These are phyloP conservation scores for Linderniella brevidens DNA, from an alignment of 257 asterid genomes.

Conservation along the genomic window DNA sequence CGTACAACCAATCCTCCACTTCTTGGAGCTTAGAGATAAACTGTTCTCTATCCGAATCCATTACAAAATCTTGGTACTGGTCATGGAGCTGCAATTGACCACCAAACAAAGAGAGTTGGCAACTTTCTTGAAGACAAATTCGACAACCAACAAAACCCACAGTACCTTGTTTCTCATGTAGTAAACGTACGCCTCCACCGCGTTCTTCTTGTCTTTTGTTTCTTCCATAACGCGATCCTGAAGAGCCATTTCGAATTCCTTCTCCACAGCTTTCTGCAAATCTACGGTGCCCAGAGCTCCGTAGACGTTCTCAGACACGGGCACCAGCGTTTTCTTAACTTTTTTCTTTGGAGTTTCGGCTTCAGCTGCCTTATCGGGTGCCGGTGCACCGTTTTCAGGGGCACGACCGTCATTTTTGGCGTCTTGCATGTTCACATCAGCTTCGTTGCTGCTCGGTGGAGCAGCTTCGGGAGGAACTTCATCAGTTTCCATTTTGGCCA, in stretches of 20 bases:
- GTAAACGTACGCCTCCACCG: constrained; percentile 81
- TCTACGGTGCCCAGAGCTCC: constrained; percentile 54
- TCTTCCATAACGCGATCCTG: constrained; percentile 95
- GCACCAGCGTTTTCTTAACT: constrained; percentile 57
- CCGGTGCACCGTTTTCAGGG: constrained; percentile 50
- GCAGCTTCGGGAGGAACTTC: constrained; percentile 21
- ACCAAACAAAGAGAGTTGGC: neutral
- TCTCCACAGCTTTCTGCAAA: constrained; percentile 69
- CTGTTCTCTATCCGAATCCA: constrained; percentile 54
- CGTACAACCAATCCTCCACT: constrained; percentile 87
- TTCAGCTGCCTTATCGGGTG: constrained; percentile 40
- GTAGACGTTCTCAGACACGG: constrained; percentile 45
- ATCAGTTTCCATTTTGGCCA: constrained; percentile 57
- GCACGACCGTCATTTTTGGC: constrained; percentile 33
- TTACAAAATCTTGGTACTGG: constrained; percentile 41
- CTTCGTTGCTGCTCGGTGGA: constrained; percentile 17
- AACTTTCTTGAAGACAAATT: neutral
- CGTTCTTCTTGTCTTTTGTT: constrained; percentile 80
- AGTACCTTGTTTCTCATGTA: constrained; percentile 74
- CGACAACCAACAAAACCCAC: neutral
- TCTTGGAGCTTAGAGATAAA: constrained; percentile 54
- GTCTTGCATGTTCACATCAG: constrained; percentile 61
- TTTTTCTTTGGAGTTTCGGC: constrained; percentile 64
- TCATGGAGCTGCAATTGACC: constrained; percentile 38
- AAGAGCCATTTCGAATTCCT: constrained; percentile 86